Evolutionary conservation across 2,329 filamentous ascomycete species (phyloP).

Genomic region (Stachybotrys chartarum): DNA sequence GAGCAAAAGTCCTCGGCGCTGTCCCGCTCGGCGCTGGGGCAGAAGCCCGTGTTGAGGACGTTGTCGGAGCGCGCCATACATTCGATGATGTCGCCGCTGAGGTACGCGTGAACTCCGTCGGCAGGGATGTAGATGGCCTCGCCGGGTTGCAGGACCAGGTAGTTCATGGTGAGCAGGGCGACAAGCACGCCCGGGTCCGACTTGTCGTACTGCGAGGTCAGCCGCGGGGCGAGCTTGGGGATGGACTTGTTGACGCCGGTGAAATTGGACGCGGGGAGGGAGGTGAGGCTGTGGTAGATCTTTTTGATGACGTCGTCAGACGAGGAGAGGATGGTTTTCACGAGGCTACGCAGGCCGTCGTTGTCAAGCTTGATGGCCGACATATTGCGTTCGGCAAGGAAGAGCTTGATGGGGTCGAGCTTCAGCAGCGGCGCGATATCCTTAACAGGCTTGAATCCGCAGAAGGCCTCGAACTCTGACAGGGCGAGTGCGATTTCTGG

Average conservation of each 20-base stretch:
- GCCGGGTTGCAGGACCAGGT: conserved; percentile 55
- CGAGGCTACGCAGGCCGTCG: conserved; percentile 44
- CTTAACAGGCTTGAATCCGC: conserved; percentile 61
- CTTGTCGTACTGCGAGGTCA: conserved; percentile 57
- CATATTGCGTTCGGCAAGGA: conserved; percentile 9
- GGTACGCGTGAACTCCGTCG: conserved; percentile 67
- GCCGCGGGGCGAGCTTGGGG: conserved; percentile 54
- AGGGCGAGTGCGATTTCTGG: conserved; percentile 72
- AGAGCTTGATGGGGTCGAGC: conserved; percentile 25
- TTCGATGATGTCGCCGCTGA: conserved; percentile 68
- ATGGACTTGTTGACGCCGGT: conserved; percentile 47
- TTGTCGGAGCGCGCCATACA: conserved; percentile 74
- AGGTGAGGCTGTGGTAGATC: conserved; percentile 10
- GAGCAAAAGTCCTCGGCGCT: conserved; percentile 56
- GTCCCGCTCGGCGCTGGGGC: conserved; percentile 57
- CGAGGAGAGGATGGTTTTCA: conserved; percentile 44
- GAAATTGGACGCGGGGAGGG: conserved; percentile 39
- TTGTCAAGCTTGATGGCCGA: conserved; percentile 32
- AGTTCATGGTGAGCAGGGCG: conserved; percentile 69
- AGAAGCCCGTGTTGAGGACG: conserved; percentile 69
- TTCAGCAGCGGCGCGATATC: conserved; percentile 54
- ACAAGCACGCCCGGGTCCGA: conserved; percentile 62
- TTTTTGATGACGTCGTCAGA: conserved; percentile 31
- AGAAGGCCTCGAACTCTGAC: conserved; percentile 66
- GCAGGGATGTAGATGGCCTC: conserved; percentile 65